Conservation (phyloP, 805 yeast species). For the Metschnikowia hibisci region DNA sequence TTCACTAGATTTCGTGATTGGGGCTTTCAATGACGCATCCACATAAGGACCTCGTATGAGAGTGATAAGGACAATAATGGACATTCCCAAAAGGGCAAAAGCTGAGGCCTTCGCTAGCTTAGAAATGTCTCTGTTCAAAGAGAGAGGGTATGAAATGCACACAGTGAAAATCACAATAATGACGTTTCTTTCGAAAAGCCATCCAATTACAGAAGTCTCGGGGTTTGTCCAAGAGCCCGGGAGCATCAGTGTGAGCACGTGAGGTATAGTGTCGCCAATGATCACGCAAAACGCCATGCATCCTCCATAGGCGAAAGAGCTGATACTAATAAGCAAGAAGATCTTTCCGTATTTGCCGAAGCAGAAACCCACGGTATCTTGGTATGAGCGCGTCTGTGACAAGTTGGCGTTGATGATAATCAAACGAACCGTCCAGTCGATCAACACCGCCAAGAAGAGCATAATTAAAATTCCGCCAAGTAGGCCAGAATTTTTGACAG, state of each 20-base stretch:
- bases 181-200: slow-evolving; percentile 63
- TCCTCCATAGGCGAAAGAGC: slow-evolving; percentile 91
- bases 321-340: slow-evolving; percentile 68
- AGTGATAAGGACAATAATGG: slow-evolving; percentile 69
- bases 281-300: slow-evolving; percentile 91
- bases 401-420: slow-evolving; percentile 80
- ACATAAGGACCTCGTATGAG: slow-evolving; percentile 68
- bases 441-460: slow-evolving; percentile 57
- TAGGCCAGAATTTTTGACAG: slow-evolving; percentile 76
- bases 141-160: slow-evolving; percentile 76
- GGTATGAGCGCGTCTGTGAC: slow-evolving; percentile 73
- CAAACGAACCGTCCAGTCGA: slow-evolving; percentile 82
- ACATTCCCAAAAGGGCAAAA: slow-evolving; percentile 82
- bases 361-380: slow-evolving; percentile 76
- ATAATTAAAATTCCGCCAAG: slow-evolving; percentile 66
- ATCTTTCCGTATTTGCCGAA: slow-evolving; percentile 72
- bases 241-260: slow-evolving; percentile 68
- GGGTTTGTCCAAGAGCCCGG: slow-evolving; percentile 37
- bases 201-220: slow-evolving; percentile 32
- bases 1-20: slow-evolving; percentile 36
- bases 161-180: slow-evolving; percentile 67
- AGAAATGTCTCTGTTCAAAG: slow-evolving; percentile 76
- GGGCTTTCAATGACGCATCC: slow-evolving; percentile 45
- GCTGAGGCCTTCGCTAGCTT: slow-evolving; percentile 84
- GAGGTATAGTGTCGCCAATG: slow-evolving; percentile 93